A percentile compares a stretch with the other conserved stretches of the same genome.
Evolutionary conservation across 1,284 basidiomycete species (phyloP).

Genomic region (Caloboletus firmus): DNA sequence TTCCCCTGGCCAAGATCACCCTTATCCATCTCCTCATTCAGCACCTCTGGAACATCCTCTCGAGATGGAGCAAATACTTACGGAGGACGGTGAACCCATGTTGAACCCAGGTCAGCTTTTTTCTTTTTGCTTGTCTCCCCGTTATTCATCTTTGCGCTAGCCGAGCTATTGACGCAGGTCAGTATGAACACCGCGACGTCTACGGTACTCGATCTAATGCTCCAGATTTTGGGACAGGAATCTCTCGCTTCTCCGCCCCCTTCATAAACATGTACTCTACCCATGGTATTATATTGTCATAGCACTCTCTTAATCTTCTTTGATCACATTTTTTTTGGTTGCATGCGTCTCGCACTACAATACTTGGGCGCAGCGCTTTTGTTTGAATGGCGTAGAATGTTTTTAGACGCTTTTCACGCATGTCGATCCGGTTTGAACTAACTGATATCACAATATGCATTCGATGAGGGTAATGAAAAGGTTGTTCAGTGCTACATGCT

Average conservation of each 20-base stretch:
- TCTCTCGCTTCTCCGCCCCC: slow-evolving; percentile 62
- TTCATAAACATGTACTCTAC: slow-evolving; percentile 39
- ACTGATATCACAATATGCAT: slow-evolving; percentile 26
- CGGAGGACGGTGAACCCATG: slow-evolving; percentile 65
- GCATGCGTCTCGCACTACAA: slow-evolving; percentile 21
- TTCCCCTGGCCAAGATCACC: slow-evolving; percentile 19
- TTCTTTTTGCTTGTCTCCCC: neutral
- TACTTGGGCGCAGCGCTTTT: slow-evolving; percentile 22
- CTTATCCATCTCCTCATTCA: slow-evolving; percentile 24
- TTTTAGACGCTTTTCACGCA: slow-evolving; percentile 13
- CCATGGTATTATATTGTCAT: slow-evolving; percentile 20
- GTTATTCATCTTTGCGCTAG: slow-evolving; percentile 33
- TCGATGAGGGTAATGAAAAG: neutral
- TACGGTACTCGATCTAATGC: slow-evolving; percentile 34
- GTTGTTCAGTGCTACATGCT: slow-evolving; percentile 28
- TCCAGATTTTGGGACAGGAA: slow-evolving; percentile 44
- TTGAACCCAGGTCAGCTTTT: slow-evolving; percentile 56
- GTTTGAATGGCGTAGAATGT: slow-evolving; percentile 21
- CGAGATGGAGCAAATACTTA: slow-evolving; percentile 53
- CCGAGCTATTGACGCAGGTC: slow-evolving; percentile 64
- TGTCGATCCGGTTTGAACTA: slow-evolving; percentile 7
- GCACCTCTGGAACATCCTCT: slow-evolving; percentile 30
- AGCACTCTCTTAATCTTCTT: slow-evolving; percentile 16
- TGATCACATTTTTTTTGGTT: slow-evolving; percentile 12
- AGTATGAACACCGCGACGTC: slow-evolving; percentile 22